Conservation (phyloP, 345 rosid genomes). For the Abelmoschus esculentus region DNA sequence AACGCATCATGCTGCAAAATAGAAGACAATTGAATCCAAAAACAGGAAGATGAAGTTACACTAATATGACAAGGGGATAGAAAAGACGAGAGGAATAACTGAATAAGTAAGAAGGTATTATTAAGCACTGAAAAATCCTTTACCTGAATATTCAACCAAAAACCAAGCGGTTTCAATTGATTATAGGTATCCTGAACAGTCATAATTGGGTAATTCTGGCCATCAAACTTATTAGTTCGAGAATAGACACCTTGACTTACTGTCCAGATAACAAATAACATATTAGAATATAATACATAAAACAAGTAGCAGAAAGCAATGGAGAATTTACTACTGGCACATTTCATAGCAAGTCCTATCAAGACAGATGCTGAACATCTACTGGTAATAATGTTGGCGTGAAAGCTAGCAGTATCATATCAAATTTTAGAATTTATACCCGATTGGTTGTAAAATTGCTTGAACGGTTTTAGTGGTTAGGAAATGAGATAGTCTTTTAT, state of each 20-base stretch:
- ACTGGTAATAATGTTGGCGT: no score
- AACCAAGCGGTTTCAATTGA: constrained; percentile 29
- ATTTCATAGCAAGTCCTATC: no score
- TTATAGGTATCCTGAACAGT: constrained; percentile 38
- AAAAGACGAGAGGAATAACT: not conserved
- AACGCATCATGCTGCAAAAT: constrained; percentile 62
- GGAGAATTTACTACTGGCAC: no score
- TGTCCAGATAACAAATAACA: not conserved
- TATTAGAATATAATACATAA: not conserved
- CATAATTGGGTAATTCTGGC: constrained; percentile 19
- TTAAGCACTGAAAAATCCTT: not conserved
- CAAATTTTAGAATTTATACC: no score
- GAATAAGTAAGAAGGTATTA: not conserved
- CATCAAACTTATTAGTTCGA: constrained; percentile 30
- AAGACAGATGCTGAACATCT: no score
- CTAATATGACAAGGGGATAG: constrained; percentile 4
- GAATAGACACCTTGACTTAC: no score
- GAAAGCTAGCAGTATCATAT: no score
- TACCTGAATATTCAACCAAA: constrained; percentile 93
- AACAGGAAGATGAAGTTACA: not conserved
- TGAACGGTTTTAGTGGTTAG: no score
- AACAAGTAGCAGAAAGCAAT: no score
- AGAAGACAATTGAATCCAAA: constrained; percentile 4
- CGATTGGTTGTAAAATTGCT: no score
- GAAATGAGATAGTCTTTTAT: no score